phyloP scores from a whole-genome alignment of 164 flowering plant genomes.

The Aristolochia contorta region DNA sequence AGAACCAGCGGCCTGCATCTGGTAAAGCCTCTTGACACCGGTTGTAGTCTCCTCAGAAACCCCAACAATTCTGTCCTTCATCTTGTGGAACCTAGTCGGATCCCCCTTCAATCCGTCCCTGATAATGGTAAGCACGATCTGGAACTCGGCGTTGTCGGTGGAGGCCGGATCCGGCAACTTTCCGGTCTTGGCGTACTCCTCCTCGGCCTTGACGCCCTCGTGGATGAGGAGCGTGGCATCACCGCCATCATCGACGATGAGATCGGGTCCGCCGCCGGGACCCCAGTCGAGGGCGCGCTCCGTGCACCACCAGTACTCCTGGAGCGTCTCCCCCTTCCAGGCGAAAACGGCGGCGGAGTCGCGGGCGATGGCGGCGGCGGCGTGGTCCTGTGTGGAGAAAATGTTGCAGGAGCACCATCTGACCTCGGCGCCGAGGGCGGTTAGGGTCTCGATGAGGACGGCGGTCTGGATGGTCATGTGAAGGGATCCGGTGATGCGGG shows the following conservation, averaged over 20 bases:
- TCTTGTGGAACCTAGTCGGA: constrained; percentile 26
- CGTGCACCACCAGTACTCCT: constrained; percentile 37
- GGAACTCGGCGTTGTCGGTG: constrained; percentile 36
- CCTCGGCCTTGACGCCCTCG: constrained; percentile 28
- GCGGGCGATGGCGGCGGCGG: constrained; percentile 27
- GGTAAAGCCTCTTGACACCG: constrained; percentile 28
- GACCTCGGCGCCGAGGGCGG: constrained; percentile 26
- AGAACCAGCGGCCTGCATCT: constrained; percentile 22
- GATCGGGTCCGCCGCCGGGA: constrained; percentile 25
- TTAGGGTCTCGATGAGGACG: constrained; percentile 28
- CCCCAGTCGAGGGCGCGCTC: constrained; percentile 30
- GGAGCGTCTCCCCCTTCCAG: constrained; percentile 22
- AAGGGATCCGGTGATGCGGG: constrained; percentile 23
- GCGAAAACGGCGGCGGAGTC: constrained; percentile 26
- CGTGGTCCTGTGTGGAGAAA: constrained; percentile 25
- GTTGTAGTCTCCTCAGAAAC: constrained; percentile 34
- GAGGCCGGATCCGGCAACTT: constrained; percentile 31
- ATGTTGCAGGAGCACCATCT: constrained; percentile 32
- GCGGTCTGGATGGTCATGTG: constrained; percentile 31
- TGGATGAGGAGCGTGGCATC: constrained; percentile 22
- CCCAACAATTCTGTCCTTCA: constrained; percentile 29
- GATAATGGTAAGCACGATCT: constrained; percentile 27
- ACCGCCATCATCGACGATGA: constrained; percentile 29
- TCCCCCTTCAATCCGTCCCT: constrained; percentile 26
- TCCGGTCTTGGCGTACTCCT: constrained; percentile 19